Conservation (phyloP, 768 basidiomycete species). For the Psilocybe subaeruginosa region DNA sequence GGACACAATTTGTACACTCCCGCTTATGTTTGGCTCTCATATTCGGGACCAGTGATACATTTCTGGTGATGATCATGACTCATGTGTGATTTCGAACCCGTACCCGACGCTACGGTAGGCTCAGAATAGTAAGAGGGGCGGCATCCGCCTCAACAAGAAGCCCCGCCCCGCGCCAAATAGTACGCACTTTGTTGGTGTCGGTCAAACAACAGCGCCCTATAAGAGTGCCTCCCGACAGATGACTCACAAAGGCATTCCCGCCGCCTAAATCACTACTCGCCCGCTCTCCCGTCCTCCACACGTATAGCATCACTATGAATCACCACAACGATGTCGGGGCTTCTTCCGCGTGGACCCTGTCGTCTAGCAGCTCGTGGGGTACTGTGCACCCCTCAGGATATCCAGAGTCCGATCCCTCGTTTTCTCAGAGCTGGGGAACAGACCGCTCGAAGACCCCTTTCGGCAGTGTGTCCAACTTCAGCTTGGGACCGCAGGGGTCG, state of each 20-base stretch:
- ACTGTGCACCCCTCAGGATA: not conserved
- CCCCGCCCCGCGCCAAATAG: not conserved
- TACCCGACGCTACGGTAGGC: not conserved
- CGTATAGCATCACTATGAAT: not conserved
- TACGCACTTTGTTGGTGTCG: not conserved
- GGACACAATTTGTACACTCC: not conserved
- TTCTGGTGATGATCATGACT: slow-evolving; percentile 3
- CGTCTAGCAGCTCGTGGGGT: not conserved
- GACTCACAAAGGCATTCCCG: slow-evolving; percentile 9
- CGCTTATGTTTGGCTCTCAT: slow-evolving; percentile 3
- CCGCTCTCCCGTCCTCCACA: not conserved
- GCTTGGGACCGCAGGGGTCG: not conserved
- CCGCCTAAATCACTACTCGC: not conserved
- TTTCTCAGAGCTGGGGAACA: not conserved
- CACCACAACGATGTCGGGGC: not conserved
- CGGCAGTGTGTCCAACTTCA: not conserved
- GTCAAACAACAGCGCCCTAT: slow-evolving; percentile 8
- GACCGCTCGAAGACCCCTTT: not conserved
- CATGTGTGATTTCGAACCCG: not conserved
- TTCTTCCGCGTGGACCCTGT: not conserved
- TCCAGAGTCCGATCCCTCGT: not conserved
- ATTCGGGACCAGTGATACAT: not conserved
- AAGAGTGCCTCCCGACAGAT: slow-evolving; percentile 5
- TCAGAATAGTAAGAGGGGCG: not conserved
- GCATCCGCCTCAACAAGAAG: not conserved